phyloP scores from a whole-genome alignment of 768 basidiomycete species.

The Amanita jacksonii region DNA sequence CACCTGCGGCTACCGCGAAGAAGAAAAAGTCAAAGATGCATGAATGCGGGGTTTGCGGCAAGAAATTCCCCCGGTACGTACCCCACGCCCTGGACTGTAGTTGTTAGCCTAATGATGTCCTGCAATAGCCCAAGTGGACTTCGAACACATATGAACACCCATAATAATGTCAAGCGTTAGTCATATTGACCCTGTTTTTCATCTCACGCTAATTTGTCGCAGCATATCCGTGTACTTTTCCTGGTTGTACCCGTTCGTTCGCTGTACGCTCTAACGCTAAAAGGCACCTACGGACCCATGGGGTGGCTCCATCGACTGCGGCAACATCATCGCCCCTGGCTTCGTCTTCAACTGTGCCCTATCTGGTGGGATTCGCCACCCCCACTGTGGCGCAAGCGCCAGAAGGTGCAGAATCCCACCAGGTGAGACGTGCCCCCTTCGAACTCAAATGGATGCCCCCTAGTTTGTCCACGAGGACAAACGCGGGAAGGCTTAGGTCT shows the following conservation, averaged over 20 bases:
- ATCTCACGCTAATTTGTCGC: constrained; percentile 1
- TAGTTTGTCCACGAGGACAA: constrained; percentile 23
- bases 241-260: constrained; percentile 57
- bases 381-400: constrained; percentile 23
- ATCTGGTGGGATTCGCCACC: constrained; percentile 29
- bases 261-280: constrained; percentile 77
- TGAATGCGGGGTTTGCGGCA: constrained; percentile 36
- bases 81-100: background rate
- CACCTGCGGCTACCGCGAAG: constrained; percentile 12
- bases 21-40: constrained; percentile 51
- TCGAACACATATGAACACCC: constrained; percentile 49
- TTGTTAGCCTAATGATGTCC: background rate
- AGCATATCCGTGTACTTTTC: constrained; percentile 48
- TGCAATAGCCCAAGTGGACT: constrained; percentile 41
- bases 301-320: constrained; percentile 26
- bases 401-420: constrained; percentile 6
- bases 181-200: constrained; percentile 6
- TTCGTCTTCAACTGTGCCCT: constrained; percentile 14
- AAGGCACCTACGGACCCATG: constrained; percentile 71
- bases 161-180: constrained; percentile 44
- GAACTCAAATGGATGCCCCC: constrained; percentile 35
- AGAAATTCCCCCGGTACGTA: constrained; percentile 39
- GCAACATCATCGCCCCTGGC: constrained; percentile 4
- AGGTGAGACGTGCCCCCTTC: constrained; percentile 14
- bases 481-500: constrained; percentile 16